Percentiles rank a stretch among this genome's conserved stretches.
phyloP scores from a whole-genome alignment of 169 alveolate species.

The Cryptosporidium ubiquitum region DNA sequence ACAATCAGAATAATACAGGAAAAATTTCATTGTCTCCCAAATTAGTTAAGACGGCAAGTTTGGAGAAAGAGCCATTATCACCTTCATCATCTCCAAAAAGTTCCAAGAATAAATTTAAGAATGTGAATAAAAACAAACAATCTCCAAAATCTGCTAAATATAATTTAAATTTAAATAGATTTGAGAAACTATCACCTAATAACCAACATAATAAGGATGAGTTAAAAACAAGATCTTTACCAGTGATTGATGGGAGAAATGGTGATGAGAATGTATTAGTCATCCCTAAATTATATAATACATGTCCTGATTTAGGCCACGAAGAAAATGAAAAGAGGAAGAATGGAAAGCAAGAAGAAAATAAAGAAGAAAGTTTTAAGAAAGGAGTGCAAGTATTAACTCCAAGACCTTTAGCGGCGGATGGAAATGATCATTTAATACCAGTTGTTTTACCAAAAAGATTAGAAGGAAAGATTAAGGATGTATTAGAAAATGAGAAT shows the following conservation, averaged over 20 bases:
- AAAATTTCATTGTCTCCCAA: not conserved
- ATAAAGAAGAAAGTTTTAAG: not conserved
- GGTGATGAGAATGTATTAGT: not conserved
- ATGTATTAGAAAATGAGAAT: constrained; percentile 29
- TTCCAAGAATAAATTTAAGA: not conserved
- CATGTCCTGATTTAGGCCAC: constrained; percentile 2
- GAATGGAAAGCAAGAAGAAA: not conserved
- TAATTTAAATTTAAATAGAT: constrained; percentile 3
- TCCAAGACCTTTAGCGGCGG: constrained; percentile 30
- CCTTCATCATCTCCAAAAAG: constrained; percentile 10
- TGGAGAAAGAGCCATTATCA: not conserved
- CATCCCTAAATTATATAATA: not conserved
- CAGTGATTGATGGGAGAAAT: not conserved
- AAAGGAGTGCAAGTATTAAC: constrained; percentile 27
- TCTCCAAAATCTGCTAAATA: not conserved
- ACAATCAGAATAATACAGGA: not conserved
- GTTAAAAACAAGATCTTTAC: constrained; percentile 1
- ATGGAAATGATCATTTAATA: constrained; percentile 21
- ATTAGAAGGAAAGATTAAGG: constrained; percentile 26
- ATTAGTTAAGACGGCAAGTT: not conserved
- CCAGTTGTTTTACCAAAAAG: constrained; percentile 38
- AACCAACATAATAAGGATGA: not conserved
- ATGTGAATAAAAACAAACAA: not conserved
- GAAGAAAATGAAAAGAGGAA: not conserved
- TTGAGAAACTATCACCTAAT: constrained; percentile 11